Base-by-base conservation (phyloP, 371 early-diverging fungal species). In the Sporodiniella umbellata region DNA sequence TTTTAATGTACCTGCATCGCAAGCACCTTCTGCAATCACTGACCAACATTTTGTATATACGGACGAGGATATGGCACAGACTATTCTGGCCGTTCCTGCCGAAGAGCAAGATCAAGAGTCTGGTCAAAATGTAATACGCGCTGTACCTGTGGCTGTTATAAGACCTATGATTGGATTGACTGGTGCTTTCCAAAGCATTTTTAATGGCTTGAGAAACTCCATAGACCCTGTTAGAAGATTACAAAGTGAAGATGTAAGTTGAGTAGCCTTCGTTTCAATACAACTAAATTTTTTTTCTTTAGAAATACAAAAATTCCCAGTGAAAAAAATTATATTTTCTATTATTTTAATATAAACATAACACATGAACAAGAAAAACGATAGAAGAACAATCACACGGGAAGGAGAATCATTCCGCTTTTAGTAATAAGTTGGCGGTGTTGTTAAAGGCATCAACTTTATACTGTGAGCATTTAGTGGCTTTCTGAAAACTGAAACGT, bases 151-250 rank as follows among this genome's bases (percentile, higher is more conserved):
- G 4, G 94, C 95, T 1, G 89, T 96, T n/a, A 75, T 98, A 24
- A 89, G 89, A 61, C 96, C 98, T 0, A 92, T 96, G 88, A 94
- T 97, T 59, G 97, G 98, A 0, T 85, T 94, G 0, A 88, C 95
- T 0, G 95, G 94, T 37, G 96, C 96, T 0, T 86, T 96, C 12
- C 89, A 93, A 10, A 94, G 95, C 66, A 86, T 95, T 10, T 75
- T 98, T 42, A 77, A 95, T 28, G 98, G 98, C 1, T 51, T 96
- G 48, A 84, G 90, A 45, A 95, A 92, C 56, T 84, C 87, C 1
- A 81, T 98, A 44, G 97, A 97, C 70, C 92, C 93, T 8, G 79
- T 60, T 2, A 85, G 87, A 55, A 73, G 82, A 53, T 56, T 81
- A 19, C 87, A 92, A 60, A 88, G 83, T 66, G 87, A 93, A 64